Percentiles rank a stretch among this genome's conserved stretches.
phyloP scores from a whole-genome alignment of 2,329 filamentous ascomycete species.

The Pseudocercospora vitis region DNA sequence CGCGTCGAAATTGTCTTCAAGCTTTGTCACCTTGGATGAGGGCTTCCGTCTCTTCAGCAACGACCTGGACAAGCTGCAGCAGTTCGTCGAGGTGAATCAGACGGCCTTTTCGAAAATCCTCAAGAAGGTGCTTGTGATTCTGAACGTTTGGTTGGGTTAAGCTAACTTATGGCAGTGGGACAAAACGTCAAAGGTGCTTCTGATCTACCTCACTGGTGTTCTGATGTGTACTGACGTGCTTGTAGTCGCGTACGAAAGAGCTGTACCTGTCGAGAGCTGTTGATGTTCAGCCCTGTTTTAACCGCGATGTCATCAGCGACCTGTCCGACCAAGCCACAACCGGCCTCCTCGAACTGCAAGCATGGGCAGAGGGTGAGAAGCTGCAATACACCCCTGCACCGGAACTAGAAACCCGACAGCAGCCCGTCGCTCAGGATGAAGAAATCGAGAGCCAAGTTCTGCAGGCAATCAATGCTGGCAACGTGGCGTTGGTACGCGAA shows the following conservation, averaged over 20 bases:
- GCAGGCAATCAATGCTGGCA: conserved; percentile 81
- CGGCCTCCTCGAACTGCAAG: conserved; percentile 89
- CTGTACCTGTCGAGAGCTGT: conserved; percentile 93
- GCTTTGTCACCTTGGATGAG: conserved; percentile 92
- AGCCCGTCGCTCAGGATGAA: conserved; percentile 69
- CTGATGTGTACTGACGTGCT: conserved; percentile 25
- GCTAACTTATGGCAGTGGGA: conserved; percentile 69
- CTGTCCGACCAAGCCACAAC: conserved; percentile 95
- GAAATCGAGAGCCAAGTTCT: conserved; percentile 86
- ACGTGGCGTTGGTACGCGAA: conserved; percentile 73
- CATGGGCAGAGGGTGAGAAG: conserved; percentile 95
- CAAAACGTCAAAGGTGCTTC: conserved; percentile 84
- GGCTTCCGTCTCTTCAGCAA: conserved; percentile 96
- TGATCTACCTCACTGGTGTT: conserved; percentile 17
- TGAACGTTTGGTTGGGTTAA: conserved; percentile 23
- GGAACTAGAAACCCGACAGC: conserved; percentile 37
- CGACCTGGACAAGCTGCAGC: conserved; percentile 91
- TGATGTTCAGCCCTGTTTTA: conserved; percentile 97
- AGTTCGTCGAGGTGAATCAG: conserved; percentile 97
- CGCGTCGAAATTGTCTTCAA: conserved; percentile 82
- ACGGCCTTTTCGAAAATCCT: conserved; percentile 97
- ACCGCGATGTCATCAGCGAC: conserved; percentile 93
- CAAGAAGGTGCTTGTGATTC: conserved; percentile 68
- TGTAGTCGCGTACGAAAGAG: conserved; percentile 90
- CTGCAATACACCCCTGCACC: conserved; percentile 61